Base-by-base conservation (phyloP, 352 stramenopile genomes). In the Phytophthora meadii region DNA sequence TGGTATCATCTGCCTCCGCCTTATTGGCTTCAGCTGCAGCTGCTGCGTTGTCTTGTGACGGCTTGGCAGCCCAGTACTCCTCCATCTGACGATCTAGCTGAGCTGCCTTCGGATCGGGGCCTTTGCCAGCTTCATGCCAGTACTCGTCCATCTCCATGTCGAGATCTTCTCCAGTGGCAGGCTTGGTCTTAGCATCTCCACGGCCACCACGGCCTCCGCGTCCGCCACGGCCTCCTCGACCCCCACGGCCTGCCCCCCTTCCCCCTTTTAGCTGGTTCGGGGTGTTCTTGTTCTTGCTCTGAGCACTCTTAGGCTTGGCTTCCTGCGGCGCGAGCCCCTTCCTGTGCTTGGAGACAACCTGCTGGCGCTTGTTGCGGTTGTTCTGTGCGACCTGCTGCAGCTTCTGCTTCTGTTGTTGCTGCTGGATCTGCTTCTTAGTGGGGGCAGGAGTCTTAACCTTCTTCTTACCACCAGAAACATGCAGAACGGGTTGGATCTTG, bases 141-240 rank as follows among this genome's bases (percentile, higher is more conserved):
- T 97, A 97, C 63, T 79, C 56, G 61, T 95, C 89, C 88, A 97
- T 94, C 50, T 97, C 86, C 54, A 93, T 76, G 53, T 97, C 89
- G 42, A 97, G 72, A 51, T 97, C 88, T 40, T 93, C 85, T 46
- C 74, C 80, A 5, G 74, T 93, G 4, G 80, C 54, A 17, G 64
- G 66, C 50, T 90, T 89, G 48, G 50, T 10, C 48, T 89, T 89
- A 24, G 40, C 32, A 14, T 70, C 70, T 58, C 61, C 73, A 37
- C 70, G 70, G 2, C 74, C 66, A 15, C 69, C 69, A 4, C 75
- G 65, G 4, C 69, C 70, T 0, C 74, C 74, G 19, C 77, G 67
- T 42, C 70, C 70, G 3, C 65, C 66, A 28, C 65, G 65, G 7
- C 47, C 53, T 52, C 78, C 66, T 17, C 72, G 63, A 5, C 74